These are phyloP conservation scores for Schoenoplectus triqueter DNA, from an alignment of 202 grass and related monocot genomes.

Conservation along the genomic window DNA sequence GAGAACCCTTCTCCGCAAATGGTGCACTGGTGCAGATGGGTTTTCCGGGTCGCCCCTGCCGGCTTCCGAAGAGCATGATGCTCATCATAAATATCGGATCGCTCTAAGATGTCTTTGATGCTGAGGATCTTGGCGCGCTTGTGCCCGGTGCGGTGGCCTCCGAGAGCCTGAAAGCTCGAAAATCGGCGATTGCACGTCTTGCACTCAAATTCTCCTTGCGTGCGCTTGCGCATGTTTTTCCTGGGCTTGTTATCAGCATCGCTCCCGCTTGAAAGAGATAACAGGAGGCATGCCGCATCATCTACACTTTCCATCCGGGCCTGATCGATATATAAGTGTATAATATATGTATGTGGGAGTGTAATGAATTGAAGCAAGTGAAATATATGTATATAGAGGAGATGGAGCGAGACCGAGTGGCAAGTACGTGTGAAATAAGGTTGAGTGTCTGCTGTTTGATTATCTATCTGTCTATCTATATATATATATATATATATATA, in stretches of 20 bases:
- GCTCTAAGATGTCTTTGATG: neutral
- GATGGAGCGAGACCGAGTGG: too few species aligned
- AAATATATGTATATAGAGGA: too few species aligned
- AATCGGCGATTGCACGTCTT: conserved; percentile 44
- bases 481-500: neutral
- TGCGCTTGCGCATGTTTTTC: neutral
- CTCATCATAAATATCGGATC: neutral
- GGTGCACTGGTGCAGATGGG: conserved; percentile 64
- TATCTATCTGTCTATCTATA: neutral
- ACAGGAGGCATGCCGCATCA: conserved; percentile 12
- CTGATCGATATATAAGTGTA: neutral
- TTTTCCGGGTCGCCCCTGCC: neutral
- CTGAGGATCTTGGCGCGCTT: conserved; percentile 30
- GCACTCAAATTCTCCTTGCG: conserved; percentile 37
- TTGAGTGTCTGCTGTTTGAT: neutral
- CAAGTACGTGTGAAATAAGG: neutral
- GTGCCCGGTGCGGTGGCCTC: conserved; percentile 43
- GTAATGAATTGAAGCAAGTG: neutral
- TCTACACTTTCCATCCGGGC: conserved; percentile 16
- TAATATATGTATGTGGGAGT: neutral
- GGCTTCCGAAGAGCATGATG: neutral
- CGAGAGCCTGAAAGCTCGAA: conserved; percentile 38
- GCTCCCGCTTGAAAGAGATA: conserved; percentile 23
- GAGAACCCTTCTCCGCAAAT: conserved; percentile 80
- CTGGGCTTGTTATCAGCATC: neutral